Percentiles rank a stretch among this genome's conserved stretches.
These are phyloP conservation scores for Claviceps digitariae DNA, from an alignment of 2,329 filamentous ascomycete species.

Conservation along the genomic window DNA sequence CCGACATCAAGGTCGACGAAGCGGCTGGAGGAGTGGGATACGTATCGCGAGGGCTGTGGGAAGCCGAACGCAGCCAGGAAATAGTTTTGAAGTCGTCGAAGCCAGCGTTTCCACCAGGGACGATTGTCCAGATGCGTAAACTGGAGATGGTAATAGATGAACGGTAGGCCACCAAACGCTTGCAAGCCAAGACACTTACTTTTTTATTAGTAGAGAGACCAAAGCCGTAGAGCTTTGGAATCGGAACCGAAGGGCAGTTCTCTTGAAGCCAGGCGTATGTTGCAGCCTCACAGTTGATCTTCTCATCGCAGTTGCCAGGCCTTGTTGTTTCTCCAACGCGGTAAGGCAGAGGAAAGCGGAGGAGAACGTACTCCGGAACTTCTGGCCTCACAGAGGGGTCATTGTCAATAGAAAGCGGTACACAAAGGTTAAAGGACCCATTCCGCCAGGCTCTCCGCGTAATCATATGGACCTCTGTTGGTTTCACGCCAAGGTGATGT, in stretches of 20 bases:
- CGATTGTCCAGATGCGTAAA: not conserved
- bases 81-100: not conserved
- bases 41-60: constrained; percentile 7
- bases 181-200: constrained; percentile 4
- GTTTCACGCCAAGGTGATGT: not conserved
- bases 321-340: constrained; percentile 21
- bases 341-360: constrained; percentile 9
- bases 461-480: not conserved
- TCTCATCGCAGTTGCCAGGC: constrained; percentile 28
- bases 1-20: constrained; percentile 8
- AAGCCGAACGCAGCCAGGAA: constrained; percentile 3
- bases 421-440: not conserved
- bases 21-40: constrained; percentile 4
- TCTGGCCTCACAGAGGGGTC: not conserved
- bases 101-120: not conserved
- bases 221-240: constrained; percentile 14
- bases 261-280: constrained; percentile 11
- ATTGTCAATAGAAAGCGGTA: not conserved
- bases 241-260: constrained; percentile 11
- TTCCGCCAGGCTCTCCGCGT: not conserved
- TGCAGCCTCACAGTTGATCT: constrained; percentile 16
- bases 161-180: not conserved
- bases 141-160: not conserved
- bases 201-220: constrained; percentile 9
- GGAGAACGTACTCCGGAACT: not conserved